Evolutionary conservation across 1,139 yeast genomes (phyloP).

Genomic region (Debaryomyces psychrophilus): DNA sequence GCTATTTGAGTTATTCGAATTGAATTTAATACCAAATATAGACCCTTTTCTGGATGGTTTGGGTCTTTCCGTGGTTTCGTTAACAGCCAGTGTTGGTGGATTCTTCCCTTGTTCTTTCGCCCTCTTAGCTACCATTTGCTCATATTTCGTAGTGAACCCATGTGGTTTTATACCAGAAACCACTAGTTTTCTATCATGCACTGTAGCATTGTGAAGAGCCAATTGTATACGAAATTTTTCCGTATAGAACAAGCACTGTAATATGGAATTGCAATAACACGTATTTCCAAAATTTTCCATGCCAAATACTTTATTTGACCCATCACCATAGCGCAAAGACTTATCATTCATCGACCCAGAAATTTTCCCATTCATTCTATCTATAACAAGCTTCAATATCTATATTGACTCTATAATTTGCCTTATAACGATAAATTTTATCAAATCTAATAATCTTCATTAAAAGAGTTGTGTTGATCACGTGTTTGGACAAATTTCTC

Average conservation of each 20-base stretch:
- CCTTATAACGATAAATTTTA: neutral
- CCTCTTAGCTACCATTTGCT: conserved; percentile 41
- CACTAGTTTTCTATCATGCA: conserved; percentile 41
- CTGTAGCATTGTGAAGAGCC: conserved; percentile 32
- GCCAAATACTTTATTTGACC: conserved; percentile 77
- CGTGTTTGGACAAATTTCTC: neutral
- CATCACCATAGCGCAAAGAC: conserved; percentile 59
- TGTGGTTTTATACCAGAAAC: conserved; percentile 51
- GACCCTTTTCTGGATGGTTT: conserved; percentile 41
- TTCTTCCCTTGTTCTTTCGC: conserved; percentile 39
- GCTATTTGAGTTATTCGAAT: conserved; percentile 21
- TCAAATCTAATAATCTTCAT: neutral
- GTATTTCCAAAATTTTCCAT: conserved; percentile 96
- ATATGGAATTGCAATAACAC: conserved; percentile 89
- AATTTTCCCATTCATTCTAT: neutral
- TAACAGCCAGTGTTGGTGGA: conserved; percentile 5
- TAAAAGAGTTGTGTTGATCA: neutral
- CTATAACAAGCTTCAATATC: neutral
- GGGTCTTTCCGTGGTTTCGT: conserved; percentile 28
- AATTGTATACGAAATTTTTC: conserved; percentile 67
- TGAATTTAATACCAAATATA: conserved; percentile 46
- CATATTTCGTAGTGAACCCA: conserved; percentile 49
- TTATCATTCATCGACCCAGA: neutral
- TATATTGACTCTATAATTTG: neutral
- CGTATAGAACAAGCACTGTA: conserved; percentile 84